phyloP scores from a whole-genome alignment of 371 early-diverging fungal genomes.

The Catenaria anguillulae region DNA sequence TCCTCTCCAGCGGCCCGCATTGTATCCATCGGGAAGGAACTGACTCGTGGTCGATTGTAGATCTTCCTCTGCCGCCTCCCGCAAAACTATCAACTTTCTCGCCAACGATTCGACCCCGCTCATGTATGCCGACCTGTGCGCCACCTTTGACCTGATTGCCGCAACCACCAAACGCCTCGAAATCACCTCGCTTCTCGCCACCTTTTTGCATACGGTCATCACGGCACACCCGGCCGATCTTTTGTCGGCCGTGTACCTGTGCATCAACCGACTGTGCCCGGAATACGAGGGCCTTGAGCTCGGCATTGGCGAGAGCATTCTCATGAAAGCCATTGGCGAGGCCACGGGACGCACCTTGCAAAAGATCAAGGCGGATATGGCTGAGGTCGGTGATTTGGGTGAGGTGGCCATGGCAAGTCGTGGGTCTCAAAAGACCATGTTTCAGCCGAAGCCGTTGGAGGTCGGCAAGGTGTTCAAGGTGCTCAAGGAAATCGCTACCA shows the following conservation, averaged over 20 bases:
- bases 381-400: constrained; percentile 80
- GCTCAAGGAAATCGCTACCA: constrained; percentile 70
- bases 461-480: constrained; percentile 69
- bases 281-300: constrained; percentile 93
- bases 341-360: constrained; percentile 63
- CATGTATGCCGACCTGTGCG: constrained; percentile 60
- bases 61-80: too few relatives aligned
- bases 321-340: constrained; percentile 86
- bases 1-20: too few relatives aligned
- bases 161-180: constrained; percentile 61
- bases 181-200: constrained; percentile 61
- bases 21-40: too few relatives aligned
- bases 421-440: constrained; percentile 56
- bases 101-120: too few relatives aligned
- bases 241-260: constrained; percentile 67
- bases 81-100: too few relatives aligned
- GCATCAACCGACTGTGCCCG: constrained; percentile 82
- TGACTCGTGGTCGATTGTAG: too few relatives aligned
- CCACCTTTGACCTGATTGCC: constrained; percentile 73
- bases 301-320: constrained; percentile 85
- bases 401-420: constrained; percentile 73
- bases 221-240: constrained; percentile 50
- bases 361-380: constrained; percentile 64
- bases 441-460: constrained; percentile 63
- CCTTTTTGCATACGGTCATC: constrained; percentile 62